These are phyloP conservation scores for Aureobasidium namibiae DNA, from an alignment of 2,329 filamentous ascomycete species.

Conservation along the genomic window DNA sequence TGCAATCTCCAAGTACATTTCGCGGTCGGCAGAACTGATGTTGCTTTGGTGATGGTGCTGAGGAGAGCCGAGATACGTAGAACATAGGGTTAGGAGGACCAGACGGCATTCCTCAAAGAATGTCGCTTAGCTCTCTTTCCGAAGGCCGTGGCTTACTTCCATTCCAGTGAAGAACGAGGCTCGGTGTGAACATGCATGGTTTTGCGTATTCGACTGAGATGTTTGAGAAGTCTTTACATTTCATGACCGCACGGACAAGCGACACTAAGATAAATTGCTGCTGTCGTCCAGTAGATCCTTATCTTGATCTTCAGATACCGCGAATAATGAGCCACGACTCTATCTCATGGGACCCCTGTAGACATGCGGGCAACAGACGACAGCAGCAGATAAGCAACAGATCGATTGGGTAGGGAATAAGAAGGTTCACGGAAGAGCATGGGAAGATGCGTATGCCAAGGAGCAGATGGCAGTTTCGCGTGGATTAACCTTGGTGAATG, in stretches of 20 bases:
- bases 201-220: too few relatives aligned
- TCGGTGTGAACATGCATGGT: neutral
- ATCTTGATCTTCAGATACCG: neutral
- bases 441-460: neutral
- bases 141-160: neutral
- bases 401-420: neutral
- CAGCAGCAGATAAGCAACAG: neutral
- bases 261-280: neutral
- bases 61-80: neutral
- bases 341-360: neutral
- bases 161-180: neutral
- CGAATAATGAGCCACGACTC: too few relatives aligned
- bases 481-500: constrained; percentile 1
- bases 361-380: neutral
- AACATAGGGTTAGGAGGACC: neutral
- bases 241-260: neutral
- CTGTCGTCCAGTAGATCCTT: neutral
- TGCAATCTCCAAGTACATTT: constrained; percentile 32
- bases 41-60: neutral
- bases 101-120: neutral
- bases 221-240: too few relatives aligned
- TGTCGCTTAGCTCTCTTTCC: too few relatives aligned
- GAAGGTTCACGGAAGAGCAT: neutral
- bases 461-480: neutral
- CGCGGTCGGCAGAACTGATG: constrained; percentile 24